Percentiles rank a stretch among this genome's conserved stretches.
Evolutionary conservation across 1,139 yeast genomes (phyloP).

Genomic region (Torulaspora pretoriensis): DNA sequence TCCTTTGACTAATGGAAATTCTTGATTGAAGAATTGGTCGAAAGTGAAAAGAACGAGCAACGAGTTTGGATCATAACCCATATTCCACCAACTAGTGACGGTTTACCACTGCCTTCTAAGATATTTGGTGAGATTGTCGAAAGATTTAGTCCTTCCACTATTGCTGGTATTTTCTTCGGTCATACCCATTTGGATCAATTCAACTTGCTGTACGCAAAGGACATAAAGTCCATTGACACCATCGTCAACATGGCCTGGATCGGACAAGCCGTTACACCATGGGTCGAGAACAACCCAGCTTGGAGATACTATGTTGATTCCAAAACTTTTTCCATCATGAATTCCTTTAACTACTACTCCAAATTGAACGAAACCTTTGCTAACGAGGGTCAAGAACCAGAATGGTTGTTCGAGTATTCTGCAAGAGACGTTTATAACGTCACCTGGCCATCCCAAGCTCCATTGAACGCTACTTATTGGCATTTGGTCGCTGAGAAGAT

Average conservation of each 20-base stretch:
- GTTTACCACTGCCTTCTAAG: constrained; percentile 59
- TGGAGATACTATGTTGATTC: constrained; percentile 72
- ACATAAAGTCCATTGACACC: constrained; percentile 41
- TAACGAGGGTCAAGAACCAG: constrained; percentile 48
- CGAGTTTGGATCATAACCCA: constrained; percentile 72
- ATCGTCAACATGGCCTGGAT: constrained; percentile 61
- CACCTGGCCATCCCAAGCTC: constrained; percentile 49
- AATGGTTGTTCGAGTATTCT: constrained; percentile 53
- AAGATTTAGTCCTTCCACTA: constrained; percentile 64
- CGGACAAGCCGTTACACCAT: constrained; percentile 63
- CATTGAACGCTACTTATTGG: constrained; percentile 61
- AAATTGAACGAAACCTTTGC: constrained; percentile 49
- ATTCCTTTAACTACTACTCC: constrained; percentile 55
- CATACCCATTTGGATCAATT: constrained; percentile 72
- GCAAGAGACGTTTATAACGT: constrained; percentile 50
- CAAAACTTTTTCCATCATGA: constrained; percentile 56
- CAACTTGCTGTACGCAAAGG: constrained; percentile 47
- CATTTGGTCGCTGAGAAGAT: constrained; percentile 40
- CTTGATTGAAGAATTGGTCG: constrained; percentile 56
- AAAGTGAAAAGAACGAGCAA: constrained; percentile 52
- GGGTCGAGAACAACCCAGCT: constrained; percentile 55
- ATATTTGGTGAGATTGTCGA: constrained; percentile 56
- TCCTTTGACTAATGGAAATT: constrained; percentile 62
- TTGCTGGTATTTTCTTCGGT: constrained; percentile 66
- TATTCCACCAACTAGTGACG: constrained; percentile 58